Percentiles rank a stretch among this genome's conserved stretches.
phyloP scores from a whole-genome alignment of 1,139 yeast genomes.

The Hemisphaericaspora subhashii region DNA sequence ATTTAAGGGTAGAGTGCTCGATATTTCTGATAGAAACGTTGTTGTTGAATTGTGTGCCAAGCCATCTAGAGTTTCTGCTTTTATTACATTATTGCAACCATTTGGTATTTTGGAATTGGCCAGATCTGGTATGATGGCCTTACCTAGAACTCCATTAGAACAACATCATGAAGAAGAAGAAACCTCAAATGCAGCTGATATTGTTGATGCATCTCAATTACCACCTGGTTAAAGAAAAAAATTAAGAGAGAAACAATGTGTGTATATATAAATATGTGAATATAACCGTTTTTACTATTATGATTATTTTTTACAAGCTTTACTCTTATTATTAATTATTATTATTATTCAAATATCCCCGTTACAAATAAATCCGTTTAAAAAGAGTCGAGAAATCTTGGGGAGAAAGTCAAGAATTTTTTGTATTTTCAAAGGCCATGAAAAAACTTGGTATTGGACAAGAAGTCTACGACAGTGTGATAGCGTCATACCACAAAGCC shows the following conservation, averaged over 20 bases:
- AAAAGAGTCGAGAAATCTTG: too few relatives aligned
- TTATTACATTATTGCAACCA: constrained; percentile 86
- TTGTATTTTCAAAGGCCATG: too few relatives aligned
- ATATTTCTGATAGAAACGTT: constrained; percentile 90
- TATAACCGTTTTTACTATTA: too few relatives aligned
- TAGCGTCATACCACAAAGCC: too few relatives aligned
- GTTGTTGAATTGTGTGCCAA: constrained; percentile 93
- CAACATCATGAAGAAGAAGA: constrained; percentile 47
- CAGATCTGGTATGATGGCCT: constrained; percentile 97
- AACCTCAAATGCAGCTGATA: constrained; percentile 61
- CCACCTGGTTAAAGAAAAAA: constrained; percentile 86
- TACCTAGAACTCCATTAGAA: constrained; percentile 90
- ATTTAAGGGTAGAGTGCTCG: constrained; percentile 92
- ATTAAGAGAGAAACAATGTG: background rate
- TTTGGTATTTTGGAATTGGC: constrained; percentile 96
- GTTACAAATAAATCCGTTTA: too few relatives aligned
- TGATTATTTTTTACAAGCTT: too few relatives aligned
- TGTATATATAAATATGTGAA: background rate
- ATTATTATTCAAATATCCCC: too few relatives aligned
- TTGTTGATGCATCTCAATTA: constrained; percentile 75
- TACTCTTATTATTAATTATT: too few relatives aligned
- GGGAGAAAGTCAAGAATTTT: too few relatives aligned
- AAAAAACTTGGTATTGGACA: too few relatives aligned
- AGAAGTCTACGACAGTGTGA: too few relatives aligned
- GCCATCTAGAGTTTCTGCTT: constrained; percentile 84